phyloP scores from a whole-genome alignment of 768 basidiomycete genomes.

The Fomitopsis serialis region DNA sequence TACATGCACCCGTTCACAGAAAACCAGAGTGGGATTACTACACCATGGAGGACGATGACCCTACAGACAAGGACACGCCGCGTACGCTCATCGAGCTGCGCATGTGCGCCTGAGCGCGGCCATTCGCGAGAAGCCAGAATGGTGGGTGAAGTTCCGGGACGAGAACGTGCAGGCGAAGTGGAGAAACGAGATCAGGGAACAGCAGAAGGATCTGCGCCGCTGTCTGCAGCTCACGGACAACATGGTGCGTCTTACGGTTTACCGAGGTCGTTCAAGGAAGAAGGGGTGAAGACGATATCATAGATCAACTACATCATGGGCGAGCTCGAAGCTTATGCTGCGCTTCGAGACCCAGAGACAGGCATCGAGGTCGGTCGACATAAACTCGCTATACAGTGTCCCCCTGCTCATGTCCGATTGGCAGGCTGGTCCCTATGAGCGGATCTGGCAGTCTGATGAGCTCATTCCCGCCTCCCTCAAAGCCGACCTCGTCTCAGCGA shows the following conservation, averaged over 20 bases:
- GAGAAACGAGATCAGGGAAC: conserved; percentile 4
- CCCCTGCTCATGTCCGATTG: neutral
- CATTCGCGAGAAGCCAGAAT: conserved; percentile 4
- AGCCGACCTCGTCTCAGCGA: neutral
- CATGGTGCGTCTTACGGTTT: neutral
- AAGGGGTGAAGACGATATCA: neutral
- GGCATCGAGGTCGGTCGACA: conserved; percentile 1
- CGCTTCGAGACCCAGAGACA: neutral
- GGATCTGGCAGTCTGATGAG: conserved; percentile 1
- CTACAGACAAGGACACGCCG: neutral
- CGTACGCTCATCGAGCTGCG: conserved; percentile 8
- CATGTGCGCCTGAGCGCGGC: conserved; percentile 3
- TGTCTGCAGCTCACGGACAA: neutral
- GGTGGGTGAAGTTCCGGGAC: conserved; percentile 6
- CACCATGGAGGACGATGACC: neutral
- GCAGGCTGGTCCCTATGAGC: neutral
- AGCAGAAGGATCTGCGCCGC: neutral
- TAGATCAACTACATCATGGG: conserved; percentile 6
- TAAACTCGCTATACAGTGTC: too few species aligned
- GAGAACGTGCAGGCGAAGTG: conserved; percentile 1
- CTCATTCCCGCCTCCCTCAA: conserved; percentile 7
- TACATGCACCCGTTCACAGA: too few species aligned
- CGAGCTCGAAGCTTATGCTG: conserved; percentile 3
- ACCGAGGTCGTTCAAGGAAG: neutral
- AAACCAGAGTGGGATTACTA: too few species aligned